phyloP scores from a whole-genome alignment of 768 basidiomycete species.

The Suillus placidus region DNA sequence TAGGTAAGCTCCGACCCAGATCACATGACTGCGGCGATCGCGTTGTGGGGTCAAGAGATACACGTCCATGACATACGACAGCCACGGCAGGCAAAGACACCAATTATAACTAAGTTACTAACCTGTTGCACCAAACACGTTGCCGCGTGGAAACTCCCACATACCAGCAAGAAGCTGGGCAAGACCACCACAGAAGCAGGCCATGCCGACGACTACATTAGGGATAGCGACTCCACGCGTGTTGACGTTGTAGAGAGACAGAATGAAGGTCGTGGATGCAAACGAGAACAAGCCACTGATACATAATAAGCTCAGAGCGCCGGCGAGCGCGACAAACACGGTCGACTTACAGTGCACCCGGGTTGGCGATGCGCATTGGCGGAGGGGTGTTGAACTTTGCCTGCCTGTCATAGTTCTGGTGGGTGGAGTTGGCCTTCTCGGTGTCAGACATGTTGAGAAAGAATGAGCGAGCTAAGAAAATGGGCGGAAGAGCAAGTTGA shows the following conservation, averaged over 20 bases:
- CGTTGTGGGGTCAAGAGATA: not conserved
- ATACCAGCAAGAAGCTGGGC: constrained; percentile 87
- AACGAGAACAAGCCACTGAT: constrained; percentile 78
- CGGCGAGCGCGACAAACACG: not conserved
- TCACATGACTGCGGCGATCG: constrained; percentile 5
- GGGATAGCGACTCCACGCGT: constrained; percentile 55
- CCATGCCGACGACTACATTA: constrained; percentile 86
- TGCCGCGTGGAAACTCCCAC: constrained; percentile 80
- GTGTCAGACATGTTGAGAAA: constrained; percentile 36
- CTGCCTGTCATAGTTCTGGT: constrained; percentile 21
- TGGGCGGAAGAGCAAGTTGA: not conserved
- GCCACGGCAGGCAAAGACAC: no score
- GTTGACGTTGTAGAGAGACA: constrained; percentile 72
- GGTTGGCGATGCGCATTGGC: constrained; percentile 55
- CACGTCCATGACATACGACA: not conserved
- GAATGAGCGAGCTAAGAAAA: not conserved
- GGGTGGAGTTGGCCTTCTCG: constrained; percentile 34
- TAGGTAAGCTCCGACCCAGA: not conserved
- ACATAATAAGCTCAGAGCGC: not conserved
- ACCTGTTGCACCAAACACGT: constrained; percentile 76
- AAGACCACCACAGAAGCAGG: constrained; percentile 81
- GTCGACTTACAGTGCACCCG: constrained; percentile 39
- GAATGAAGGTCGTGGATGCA: constrained; percentile 80
- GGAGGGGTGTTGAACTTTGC: constrained; percentile 20
- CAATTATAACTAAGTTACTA: constrained; percentile 27